phyloP scores from a whole-genome alignment of 345 rosid species.

The Populus deltoides region DNA sequence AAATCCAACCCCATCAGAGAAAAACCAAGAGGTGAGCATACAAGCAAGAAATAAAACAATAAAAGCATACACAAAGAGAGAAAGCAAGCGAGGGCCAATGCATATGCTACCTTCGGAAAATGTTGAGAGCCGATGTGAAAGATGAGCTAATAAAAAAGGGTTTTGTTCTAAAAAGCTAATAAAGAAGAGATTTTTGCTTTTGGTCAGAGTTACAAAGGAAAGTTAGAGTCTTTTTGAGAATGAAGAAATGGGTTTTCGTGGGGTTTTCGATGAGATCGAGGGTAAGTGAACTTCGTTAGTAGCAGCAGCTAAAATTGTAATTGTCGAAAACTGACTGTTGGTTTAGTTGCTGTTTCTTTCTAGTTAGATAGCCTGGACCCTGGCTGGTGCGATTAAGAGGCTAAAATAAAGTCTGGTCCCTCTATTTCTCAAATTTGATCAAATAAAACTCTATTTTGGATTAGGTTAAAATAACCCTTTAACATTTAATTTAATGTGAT shows the following conservation, averaged over 20 bases:
- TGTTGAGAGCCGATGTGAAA: constrained; percentile 29
- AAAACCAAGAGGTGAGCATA: not conserved
- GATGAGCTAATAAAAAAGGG: not conserved
- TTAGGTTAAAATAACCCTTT: too few species aligned
- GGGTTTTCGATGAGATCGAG: not conserved
- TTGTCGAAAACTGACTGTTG: not conserved
- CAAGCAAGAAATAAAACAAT: not conserved
- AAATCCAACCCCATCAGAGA: constrained; percentile 10
- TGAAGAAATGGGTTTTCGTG: not conserved
- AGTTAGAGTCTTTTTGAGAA: not conserved
- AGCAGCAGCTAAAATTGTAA: too few species aligned
- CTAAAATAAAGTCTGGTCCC: not conserved
- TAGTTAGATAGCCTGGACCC: not conserved
- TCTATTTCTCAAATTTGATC: not conserved
- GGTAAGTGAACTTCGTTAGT: not conserved
- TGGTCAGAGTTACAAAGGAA: not conserved
- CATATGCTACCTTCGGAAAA: constrained; percentile 16
- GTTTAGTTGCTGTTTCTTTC: not conserved
- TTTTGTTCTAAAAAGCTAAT: not conserved
- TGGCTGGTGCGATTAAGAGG: not conserved
- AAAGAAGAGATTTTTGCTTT: not conserved
- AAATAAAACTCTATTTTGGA: not conserved
- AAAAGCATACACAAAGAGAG: constrained; percentile 4
- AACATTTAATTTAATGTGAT: not conserved
- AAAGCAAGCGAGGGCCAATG: not conserved